Evolutionary conservation across 208 protist genomes (phyloP).

Genomic region (Leishmania tropica): DNA sequence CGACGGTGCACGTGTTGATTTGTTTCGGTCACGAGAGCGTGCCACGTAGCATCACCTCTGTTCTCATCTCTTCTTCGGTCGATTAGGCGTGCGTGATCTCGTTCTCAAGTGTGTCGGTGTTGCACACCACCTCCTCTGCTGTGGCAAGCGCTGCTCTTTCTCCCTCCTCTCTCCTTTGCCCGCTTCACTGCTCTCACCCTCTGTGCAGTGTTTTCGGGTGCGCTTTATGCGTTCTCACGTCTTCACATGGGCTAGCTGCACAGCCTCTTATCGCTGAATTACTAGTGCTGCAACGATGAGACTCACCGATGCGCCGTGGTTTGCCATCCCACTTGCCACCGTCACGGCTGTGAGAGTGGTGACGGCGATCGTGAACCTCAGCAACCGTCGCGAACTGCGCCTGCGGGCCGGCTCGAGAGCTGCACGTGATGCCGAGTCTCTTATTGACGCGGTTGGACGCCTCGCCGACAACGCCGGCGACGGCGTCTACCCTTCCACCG

Average conservation of each 20-base stretch:
- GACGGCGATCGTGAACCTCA: slow-evolving; percentile 2
- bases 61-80: not conserved
- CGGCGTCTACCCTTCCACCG: not conserved
- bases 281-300: not conserved
- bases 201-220: not conserved
- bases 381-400: slow-evolving; percentile 4
- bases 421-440: not conserved
- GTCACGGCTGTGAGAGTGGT: not conserved
- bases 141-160: not conserved
- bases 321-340: slow-evolving; percentile 1
- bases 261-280: not conserved
- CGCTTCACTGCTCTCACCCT: not conserved
- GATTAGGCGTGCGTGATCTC: not conserved
- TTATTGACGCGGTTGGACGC: not conserved
- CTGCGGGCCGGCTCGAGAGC: not conserved
- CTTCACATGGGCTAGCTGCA: not conserved
- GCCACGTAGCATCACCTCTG: not conserved
- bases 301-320: slow-evolving; percentile 10
- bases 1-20: not conserved
- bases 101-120: not conserved
- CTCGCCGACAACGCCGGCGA: not conserved
- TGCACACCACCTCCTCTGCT: not conserved
- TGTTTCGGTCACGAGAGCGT: not conserved
- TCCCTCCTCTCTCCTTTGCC: not conserved
- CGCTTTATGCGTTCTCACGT: not conserved